Conservation (phyloP, 208 protist species). For the Leishmania turanica region DNA sequence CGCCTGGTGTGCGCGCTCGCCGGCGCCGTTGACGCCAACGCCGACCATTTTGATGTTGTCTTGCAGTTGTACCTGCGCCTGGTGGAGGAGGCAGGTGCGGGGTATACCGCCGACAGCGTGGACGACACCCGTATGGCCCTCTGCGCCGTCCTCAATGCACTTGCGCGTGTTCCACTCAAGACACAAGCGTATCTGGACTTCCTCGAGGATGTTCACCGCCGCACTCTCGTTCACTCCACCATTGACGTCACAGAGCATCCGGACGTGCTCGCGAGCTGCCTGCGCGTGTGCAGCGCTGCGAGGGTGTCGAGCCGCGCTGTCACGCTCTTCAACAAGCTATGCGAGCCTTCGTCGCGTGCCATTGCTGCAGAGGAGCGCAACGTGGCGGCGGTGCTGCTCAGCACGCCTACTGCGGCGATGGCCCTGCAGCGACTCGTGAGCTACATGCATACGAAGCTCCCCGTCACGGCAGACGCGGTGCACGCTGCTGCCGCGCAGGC, state of each 20-base stretch:
- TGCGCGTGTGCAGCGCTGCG: conserved; percentile 27
- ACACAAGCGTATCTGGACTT: conserved; percentile 14
- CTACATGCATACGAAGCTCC: conserved; percentile 38
- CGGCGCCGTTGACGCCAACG: conserved; percentile 39
- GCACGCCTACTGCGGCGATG: conserved; percentile 15
- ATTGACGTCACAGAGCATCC: conserved; percentile 37
- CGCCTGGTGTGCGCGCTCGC: conserved; percentile 35
- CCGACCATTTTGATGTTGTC: conserved; percentile 42
- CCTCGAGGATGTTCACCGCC: conserved; percentile 29
- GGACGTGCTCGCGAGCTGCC: conserved; percentile 35
- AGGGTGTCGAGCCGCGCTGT: conserved; percentile 18
- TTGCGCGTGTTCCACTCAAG: conserved; percentile 41
- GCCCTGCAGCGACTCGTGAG: conserved; percentile 46
- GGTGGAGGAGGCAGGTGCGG: conserved; percentile 43
- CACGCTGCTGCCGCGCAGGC: conserved; percentile 49
- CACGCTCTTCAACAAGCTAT: conserved; percentile 61
- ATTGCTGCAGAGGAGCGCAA: conserved; percentile 39
- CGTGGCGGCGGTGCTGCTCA: conserved; percentile 39
- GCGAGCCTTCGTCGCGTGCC: conserved; percentile 32
- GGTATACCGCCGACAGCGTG: conserved; percentile 17
- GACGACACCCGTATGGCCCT: conserved; percentile 16
- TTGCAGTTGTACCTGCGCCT: conserved; percentile 34
- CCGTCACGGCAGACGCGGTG: conserved; percentile 32
- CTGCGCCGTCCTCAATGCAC: conserved; percentile 35
- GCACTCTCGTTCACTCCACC: conserved; percentile 15